Evolutionary conservation across 2,329 filamentous ascomycete species (phyloP).

Genomic region (Sporothrix dimorphospora): DNA sequence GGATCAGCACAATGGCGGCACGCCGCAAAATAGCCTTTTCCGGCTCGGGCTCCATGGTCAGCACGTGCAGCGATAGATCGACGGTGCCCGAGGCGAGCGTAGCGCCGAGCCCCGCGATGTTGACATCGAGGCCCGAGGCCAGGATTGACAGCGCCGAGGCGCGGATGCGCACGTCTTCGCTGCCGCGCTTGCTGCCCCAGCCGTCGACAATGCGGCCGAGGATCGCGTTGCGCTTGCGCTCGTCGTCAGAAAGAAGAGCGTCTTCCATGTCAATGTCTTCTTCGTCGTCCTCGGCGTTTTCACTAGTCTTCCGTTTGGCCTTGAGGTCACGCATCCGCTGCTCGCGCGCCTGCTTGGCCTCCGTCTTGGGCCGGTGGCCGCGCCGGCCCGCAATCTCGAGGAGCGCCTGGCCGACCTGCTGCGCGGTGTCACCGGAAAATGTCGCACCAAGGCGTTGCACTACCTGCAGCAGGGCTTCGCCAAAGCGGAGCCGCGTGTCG

Average conservation of each 20-base stretch:
- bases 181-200: constrained; percentile 67
- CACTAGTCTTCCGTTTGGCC: constrained; percentile 35
- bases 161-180: constrained; percentile 71
- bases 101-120: constrained; percentile 59
- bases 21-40: constrained; percentile 68
- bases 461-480: constrained; percentile 67
- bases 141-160: constrained; percentile 71
- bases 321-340: constrained; percentile 53
- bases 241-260: constrained; percentile 50
- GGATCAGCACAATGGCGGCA: constrained; percentile 65
- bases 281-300: constrained; percentile 55
- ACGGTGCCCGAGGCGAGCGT: constrained; percentile 58
- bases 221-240: constrained; percentile 53
- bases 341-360: constrained; percentile 57
- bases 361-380: constrained; percentile 62
- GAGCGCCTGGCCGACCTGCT: constrained; percentile 59
- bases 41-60: constrained; percentile 63
- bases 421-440: constrained; percentile 58
- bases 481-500: constrained; percentile 68
- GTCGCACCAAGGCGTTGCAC: constrained; percentile 62
- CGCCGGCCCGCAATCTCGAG: constrained; percentile 67
- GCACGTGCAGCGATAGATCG: constrained; percentile 64
- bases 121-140: constrained; percentile 61
- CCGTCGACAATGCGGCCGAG: constrained; percentile 64
- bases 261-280: constrained; percentile 51